These are phyloP conservation scores for Phytopythium kandeliae DNA, from an alignment of 352 stramenopile species.

Conservation along the genomic window DNA sequence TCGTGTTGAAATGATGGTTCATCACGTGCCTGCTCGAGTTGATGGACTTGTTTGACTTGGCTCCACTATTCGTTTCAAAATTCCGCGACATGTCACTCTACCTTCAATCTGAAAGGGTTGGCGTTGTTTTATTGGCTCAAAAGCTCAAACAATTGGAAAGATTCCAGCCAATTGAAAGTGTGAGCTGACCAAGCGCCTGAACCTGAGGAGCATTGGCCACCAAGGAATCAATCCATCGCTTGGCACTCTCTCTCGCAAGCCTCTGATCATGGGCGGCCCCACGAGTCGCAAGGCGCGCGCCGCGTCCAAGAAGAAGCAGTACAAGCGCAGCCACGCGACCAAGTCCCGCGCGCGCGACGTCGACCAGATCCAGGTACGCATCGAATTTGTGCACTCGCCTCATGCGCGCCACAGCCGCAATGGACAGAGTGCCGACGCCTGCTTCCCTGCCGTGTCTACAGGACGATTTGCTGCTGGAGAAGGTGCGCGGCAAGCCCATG, in stretches of 20 bases:
- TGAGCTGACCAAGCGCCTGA: too few relatives aligned
- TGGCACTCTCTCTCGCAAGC: neutral
- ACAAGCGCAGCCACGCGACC: constrained; percentile 80
- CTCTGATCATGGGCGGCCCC: constrained; percentile 24
- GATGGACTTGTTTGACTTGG: too few relatives aligned
- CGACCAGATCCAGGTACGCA: constrained; percentile 76
- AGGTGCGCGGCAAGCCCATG: constrained; percentile 47
- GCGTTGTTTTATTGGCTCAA: too few relatives aligned
- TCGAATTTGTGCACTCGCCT: too few relatives aligned
- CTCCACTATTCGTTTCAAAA: too few relatives aligned
- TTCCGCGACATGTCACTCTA: too few relatives aligned
- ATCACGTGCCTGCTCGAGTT: too few relatives aligned
- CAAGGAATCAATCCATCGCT: neutral
- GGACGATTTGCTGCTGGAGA: constrained; percentile 73
- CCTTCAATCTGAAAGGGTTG: too few relatives aligned
- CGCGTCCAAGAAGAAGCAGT: constrained; percentile 84
- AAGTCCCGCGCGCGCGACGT: constrained; percentile 77
- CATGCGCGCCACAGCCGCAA: too few relatives aligned
- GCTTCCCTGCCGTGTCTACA: constrained; percentile 2
- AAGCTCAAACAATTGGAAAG: too few relatives aligned
- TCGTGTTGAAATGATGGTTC: neutral
- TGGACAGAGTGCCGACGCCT: neutral
- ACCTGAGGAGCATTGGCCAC: constrained; percentile 13
- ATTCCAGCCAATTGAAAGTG: neutral
- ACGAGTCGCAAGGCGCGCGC: constrained; percentile 56